Conservation (phyloP, 108 stramenopile genomes). For the Skeletonema tropicum region DNA sequence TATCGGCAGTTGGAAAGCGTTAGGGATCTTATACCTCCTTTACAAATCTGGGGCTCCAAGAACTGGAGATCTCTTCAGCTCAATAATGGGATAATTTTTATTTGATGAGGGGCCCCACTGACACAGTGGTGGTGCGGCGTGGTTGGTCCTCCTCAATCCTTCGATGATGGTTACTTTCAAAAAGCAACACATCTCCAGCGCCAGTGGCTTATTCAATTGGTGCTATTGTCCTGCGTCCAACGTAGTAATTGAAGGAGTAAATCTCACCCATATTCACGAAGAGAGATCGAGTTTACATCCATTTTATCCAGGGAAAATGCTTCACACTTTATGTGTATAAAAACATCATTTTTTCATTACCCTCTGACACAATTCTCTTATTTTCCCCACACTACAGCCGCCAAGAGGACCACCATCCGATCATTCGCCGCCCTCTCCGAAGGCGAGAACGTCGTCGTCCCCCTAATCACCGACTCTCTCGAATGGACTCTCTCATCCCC, state of each 20-base stretch:
- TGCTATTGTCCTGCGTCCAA: neutral
- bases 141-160: neutral
- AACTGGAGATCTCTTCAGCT: neutral
- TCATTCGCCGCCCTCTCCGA: slow-evolving; percentile 45
- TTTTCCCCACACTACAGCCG: neutral
- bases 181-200: neutral
- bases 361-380: neutral
- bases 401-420: slow-evolving; percentile 20
- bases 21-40: neutral
- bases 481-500: slow-evolving; percentile 95
- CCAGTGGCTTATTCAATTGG: neutral
- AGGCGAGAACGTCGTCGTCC: slow-evolving; percentile 89
- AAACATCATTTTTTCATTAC: neutral
- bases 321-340: neutral
- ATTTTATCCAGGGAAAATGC: too few species aligned
- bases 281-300: neutral
- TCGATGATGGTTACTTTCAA: neutral
- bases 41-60: neutral
- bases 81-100: neutral
- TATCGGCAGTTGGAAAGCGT: neutral
- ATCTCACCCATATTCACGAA: neutral
- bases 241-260: neutral
- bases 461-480: slow-evolving; percentile 91
- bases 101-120: neutral
- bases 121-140: neutral